Evolutionary conservation across 2,329 filamentous ascomycete genomes (phyloP).

Genomic region (Albophoma yamanashiensis): DNA sequence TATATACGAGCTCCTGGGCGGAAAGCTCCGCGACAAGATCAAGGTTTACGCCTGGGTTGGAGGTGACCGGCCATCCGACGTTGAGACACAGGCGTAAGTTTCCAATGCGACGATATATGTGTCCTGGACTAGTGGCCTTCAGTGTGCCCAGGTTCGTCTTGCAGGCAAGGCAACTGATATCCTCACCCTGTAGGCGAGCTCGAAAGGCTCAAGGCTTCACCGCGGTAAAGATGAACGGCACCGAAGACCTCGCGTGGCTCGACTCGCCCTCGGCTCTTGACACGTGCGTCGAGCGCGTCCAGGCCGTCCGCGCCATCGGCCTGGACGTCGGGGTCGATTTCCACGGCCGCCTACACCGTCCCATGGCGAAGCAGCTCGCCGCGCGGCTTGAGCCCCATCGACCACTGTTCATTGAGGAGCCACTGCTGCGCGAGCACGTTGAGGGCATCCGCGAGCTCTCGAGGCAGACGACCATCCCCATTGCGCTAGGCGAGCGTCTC

Average conservation of each 20-base stretch:
- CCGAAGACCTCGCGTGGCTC: constrained; percentile 65
- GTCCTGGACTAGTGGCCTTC: background rate
- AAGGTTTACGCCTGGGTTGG: background rate
- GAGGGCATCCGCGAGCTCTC: constrained; percentile 37
- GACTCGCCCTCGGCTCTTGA: constrained; percentile 58
- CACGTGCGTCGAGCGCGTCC: constrained; percentile 54
- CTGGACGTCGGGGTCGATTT: constrained; percentile 69
- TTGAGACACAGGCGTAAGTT: constrained; percentile 49
- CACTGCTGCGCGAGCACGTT: constrained; percentile 48
- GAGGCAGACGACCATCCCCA: constrained; percentile 29
- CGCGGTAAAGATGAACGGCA: constrained; percentile 70
- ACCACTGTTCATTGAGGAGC: constrained; percentile 59
- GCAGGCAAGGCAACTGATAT: background rate
- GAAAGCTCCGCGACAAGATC: constrained; percentile 55
- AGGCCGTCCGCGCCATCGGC: constrained; percentile 56
- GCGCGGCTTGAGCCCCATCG: constrained; percentile 56
- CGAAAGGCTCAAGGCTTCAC: constrained; percentile 53
- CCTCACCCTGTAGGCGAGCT: constrained; percentile 29
- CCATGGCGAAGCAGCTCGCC: constrained; percentile 72
- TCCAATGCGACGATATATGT: background rate
- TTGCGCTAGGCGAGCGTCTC: constrained; percentile 62
- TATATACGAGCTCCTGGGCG: constrained; percentile 63
- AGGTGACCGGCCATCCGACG: constrained; percentile 43
- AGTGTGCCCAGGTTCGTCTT: background rate
- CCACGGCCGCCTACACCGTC: constrained; percentile 65